These are phyloP conservation scores for Crithidia bombi DNA, from an alignment of 208 protist species.

Conservation along the genomic window DNA sequence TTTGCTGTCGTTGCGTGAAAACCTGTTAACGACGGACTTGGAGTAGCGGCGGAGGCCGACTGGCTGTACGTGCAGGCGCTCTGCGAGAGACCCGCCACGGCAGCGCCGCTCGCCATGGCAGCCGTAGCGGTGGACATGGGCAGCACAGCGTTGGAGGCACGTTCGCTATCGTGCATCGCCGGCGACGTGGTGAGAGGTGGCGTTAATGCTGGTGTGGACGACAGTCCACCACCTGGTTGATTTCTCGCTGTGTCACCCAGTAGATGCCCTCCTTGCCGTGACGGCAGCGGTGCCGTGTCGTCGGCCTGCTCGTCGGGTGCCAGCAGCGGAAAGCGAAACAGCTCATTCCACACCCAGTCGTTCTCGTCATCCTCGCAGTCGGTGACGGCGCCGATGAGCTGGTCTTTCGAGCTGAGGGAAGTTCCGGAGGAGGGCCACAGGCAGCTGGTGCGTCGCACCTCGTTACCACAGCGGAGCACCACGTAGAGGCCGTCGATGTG, in stretches of 20 bases:
- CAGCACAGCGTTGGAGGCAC: background rate
- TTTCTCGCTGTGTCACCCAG: too few relatives aligned
- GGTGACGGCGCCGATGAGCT: background rate
- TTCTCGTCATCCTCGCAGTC: slow-evolving; percentile 10
- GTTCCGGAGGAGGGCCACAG: slow-evolving; percentile 24
- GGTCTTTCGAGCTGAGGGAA: too few relatives aligned
- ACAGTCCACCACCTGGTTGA: background rate
- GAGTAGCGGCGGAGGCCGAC: background rate
- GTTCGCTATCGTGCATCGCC: background rate
- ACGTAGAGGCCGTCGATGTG: slow-evolving; percentile 65
- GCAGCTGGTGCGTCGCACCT: slow-evolving; percentile 48
- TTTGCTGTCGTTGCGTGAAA: background rate
- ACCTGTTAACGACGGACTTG: background rate
- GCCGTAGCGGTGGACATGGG: slow-evolving; percentile 8
- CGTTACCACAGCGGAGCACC: slow-evolving; percentile 48
- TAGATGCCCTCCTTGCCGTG: background rate
- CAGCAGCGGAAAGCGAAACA: slow-evolving; percentile 39
- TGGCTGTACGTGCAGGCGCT: background rate
- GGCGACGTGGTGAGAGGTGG: background rate
- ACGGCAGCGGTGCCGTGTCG: background rate
- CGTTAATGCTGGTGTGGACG: background rate
- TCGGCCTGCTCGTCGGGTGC: background rate
- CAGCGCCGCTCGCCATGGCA: background rate
- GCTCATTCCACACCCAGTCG: slow-evolving; percentile 52
- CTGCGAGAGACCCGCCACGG: background rate